phyloP scores from a whole-genome alignment of 164 flowering plant genomes.

The Litsea cubeba region DNA sequence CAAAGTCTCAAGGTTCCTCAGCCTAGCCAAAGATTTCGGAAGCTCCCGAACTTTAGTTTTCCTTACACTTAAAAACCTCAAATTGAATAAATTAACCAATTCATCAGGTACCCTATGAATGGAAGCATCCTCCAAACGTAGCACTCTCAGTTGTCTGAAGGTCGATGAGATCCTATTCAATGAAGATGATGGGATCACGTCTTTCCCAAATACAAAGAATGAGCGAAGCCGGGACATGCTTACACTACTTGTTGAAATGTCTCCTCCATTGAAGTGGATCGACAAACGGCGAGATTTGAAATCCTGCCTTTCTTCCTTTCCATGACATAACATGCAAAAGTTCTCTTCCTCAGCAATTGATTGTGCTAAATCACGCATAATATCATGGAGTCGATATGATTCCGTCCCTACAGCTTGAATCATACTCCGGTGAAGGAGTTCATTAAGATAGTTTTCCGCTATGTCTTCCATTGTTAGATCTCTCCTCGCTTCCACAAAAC shows the following conservation, averaged over 20 bases:
- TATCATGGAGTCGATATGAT: slow-evolving; percentile 14
- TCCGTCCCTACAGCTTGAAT: slow-evolving; percentile 6
- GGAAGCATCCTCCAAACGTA: not conserved
- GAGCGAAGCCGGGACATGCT: not conserved
- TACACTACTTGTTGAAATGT: not conserved
- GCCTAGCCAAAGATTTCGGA: not conserved
- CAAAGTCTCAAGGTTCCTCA: not conserved
- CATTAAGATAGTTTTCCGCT: slow-evolving; percentile 9
- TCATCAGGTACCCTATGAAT: not conserved
- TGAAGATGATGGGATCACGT: not conserved
- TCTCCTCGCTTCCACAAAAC: slow-evolving; percentile 9
- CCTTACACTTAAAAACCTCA: not conserved
- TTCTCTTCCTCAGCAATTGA: slow-evolving; percentile 2
- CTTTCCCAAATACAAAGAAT: not conserved
- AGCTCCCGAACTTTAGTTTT: not conserved
- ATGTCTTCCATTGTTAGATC: not conserved
- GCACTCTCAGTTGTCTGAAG: not conserved
- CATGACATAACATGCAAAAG: not conserved
- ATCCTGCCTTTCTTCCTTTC: not conserved
- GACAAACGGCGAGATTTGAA: slow-evolving; percentile 1
- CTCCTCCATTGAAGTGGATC: not conserved
- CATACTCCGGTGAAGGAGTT: slow-evolving; percentile 8
- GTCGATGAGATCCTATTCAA: not conserved
- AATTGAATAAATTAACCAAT: not conserved
- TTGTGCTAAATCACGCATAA: slow-evolving; percentile 13